Conservation (phyloP, 2,329 filamentous ascomycete genomes). For the Lachnellula occidentalis region DNA sequence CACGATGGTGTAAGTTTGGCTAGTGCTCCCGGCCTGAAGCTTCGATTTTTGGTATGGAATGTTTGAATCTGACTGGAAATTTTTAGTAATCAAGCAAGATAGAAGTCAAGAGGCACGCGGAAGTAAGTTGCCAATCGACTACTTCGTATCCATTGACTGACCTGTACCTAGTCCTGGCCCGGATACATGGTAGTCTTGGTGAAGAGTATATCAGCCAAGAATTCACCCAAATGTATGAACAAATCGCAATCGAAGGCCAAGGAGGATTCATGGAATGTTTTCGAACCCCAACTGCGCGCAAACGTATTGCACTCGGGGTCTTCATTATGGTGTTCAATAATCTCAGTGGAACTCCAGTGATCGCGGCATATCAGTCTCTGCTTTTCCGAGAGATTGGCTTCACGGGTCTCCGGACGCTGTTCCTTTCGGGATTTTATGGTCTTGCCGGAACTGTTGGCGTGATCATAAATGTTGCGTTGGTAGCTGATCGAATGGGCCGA, state of each 20-base stretch:
- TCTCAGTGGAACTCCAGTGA: conserved; percentile 32
- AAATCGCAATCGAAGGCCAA: conserved; percentile 8
- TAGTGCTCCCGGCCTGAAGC: too few species aligned
- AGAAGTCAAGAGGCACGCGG: too few species aligned
- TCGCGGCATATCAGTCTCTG: conserved; percentile 22
- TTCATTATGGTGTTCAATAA: conserved; percentile 18
- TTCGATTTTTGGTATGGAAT: too few species aligned
- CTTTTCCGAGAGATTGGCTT: conserved; percentile 10
- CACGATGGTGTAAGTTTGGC: conserved; percentile 7
- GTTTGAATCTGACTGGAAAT: too few species aligned
- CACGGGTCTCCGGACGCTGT: conserved; percentile 3
- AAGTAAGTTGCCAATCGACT: too few species aligned
- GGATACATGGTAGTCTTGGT: neutral
- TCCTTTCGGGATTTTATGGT: conserved; percentile 11
- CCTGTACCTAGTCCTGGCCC: neutral
- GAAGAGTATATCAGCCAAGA: neutral
- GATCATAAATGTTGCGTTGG: conserved; percentile 28
- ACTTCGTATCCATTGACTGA: too few species aligned
- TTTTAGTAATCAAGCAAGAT: too few species aligned
- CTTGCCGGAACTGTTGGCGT: conserved; percentile 17
- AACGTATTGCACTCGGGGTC: conserved; percentile 4
- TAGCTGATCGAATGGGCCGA: conserved; percentile 31
- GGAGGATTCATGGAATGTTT: neutral
- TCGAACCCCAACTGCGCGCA: neutral
- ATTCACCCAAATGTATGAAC: conserved; percentile 30